Conservation (phyloP, 805 yeast genomes). For the Cyberlindnera nakhonratchasimensis region DNA sequence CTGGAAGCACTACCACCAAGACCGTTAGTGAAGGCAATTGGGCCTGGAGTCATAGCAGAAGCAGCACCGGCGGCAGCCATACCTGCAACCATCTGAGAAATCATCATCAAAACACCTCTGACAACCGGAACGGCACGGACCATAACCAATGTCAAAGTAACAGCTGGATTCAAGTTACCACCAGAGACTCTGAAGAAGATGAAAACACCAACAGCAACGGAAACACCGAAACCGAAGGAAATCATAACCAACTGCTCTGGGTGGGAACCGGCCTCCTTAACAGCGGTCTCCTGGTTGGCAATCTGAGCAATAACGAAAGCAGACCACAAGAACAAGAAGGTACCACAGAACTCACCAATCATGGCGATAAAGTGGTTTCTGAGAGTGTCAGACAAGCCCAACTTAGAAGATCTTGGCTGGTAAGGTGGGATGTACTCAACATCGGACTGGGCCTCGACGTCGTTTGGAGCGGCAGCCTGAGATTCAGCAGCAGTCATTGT, state of each 20-base stretch:
- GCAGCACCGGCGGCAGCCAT: constrained; percentile 93
- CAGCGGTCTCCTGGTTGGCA: constrained; percentile 58
- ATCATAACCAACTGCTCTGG: constrained; percentile 76
- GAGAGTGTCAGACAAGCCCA: constrained; percentile 39
- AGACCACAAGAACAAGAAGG: constrained; percentile 77
- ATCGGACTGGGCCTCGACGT: constrained; percentile 35
- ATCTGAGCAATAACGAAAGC: constrained; percentile 82
- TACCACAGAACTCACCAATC: constrained; percentile 81
- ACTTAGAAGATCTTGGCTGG: constrained; percentile 32
- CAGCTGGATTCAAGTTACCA: constrained; percentile 89
- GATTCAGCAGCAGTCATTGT: constrained; percentile 15
- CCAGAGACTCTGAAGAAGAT: constrained; percentile 76
- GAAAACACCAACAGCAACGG: constrained; percentile 71
- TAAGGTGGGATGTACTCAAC: constrained; percentile 38
- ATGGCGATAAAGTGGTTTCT: constrained; percentile 67
- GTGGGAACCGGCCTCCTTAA: constrained; percentile 41
- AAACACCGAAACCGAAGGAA: constrained; percentile 82
- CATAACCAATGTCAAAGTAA: constrained; percentile 66
- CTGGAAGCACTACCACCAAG: constrained; percentile 71
- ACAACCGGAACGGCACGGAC: constrained; percentile 72
- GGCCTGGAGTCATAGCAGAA: constrained; percentile 80
- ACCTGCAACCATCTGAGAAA: constrained; percentile 77
- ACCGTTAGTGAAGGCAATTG: constrained; percentile 63
- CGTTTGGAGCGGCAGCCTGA: constrained; percentile 8
- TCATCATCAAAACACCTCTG: constrained; percentile 61